Base-by-base conservation (phyloP, 352 stramenopile species). In the Blastocystis sp. region DNA sequence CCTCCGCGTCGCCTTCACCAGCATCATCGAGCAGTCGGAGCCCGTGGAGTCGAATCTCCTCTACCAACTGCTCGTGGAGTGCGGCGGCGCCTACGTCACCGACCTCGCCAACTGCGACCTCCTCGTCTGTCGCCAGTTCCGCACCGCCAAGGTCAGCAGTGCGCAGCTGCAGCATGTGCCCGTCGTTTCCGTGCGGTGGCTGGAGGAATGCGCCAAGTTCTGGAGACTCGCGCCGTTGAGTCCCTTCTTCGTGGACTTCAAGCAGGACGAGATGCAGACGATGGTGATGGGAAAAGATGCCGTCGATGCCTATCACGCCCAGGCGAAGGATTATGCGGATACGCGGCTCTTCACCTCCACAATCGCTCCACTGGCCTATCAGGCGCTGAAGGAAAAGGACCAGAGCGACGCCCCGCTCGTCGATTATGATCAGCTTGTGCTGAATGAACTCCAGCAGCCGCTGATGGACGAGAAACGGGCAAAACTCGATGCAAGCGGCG, bases 151-250 rank as follows among this genome's bases (percentile, higher is more conserved):
- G 29, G 69, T 81, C 42, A 81, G 63, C 40, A 6, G 63, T 36
- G 69, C 69, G 49, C 69, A 81, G 69, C 53, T 64, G 46, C 49
- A 63, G 49, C 69, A 42, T 34, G 56, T 81, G 24, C 69, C 69
- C n/a, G 69, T 81, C 1, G 69, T 81, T 1, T 81, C 69, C 1
- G 46, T 81, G 46, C 69, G 69, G 16, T 81, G 69, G 69, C 32
- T 81, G 18, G 69, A 81, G 69, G 69, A 81, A n/a, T 81, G 69
- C 40, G 69, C 29, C 40, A 81, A 81, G 69, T 81, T 65, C 46
- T 81, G 69, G 69, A 61, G 38, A 64, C 69, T 81, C 7, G 32
- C 46, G 4, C 69, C 69, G 36, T 40, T 81, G 69, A 44, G 63
- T 4, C 69, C 48, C 8, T 81, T 81, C 48, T 81, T 32, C 27